Conservation (phyloP, 2,329 filamentous ascomycete genomes). For the Fusarium oxysporum region DNA sequence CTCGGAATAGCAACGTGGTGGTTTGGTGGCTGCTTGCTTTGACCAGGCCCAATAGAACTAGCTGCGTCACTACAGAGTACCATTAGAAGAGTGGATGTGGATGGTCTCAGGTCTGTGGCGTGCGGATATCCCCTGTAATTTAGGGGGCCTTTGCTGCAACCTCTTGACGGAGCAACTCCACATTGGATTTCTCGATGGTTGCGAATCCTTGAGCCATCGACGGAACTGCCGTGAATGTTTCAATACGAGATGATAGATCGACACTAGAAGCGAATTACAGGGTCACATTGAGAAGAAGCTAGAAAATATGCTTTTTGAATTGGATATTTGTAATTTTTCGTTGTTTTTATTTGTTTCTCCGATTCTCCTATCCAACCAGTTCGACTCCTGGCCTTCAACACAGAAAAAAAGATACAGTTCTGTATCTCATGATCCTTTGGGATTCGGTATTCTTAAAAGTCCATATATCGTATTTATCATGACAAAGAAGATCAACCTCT, state of each 20-base stretch:
- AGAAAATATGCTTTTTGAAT: background rate
- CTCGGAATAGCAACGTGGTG: slow-evolving; percentile 29
- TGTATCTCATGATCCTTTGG: slow-evolving; percentile 25
- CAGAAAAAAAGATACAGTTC: slow-evolving; percentile 5
- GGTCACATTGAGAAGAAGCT: background rate
- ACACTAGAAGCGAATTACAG: slow-evolving; percentile 18
- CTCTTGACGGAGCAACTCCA: slow-evolving; percentile 20
- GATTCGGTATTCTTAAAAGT: slow-evolving; percentile 21
- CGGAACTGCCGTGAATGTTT: slow-evolving; percentile 22
- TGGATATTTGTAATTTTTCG: slow-evolving; percentile 4
- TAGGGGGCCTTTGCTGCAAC: slow-evolving; percentile 19
- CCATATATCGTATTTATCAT: slow-evolving; percentile 16
- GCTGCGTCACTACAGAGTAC: slow-evolving; percentile 19
- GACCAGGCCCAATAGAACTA: slow-evolving; percentile 16
- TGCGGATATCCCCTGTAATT: slow-evolving; percentile 31
- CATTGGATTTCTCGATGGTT: slow-evolving; percentile 1
- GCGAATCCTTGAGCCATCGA: slow-evolving; percentile 1
- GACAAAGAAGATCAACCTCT: slow-evolving; percentile 30
- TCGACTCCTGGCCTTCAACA: background rate
- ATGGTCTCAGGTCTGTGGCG: slow-evolving; percentile 24
- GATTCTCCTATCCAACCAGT: slow-evolving; percentile 10
- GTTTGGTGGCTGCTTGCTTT: slow-evolving; percentile 35
- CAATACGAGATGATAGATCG: slow-evolving; percentile 3
- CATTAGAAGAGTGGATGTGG: background rate
- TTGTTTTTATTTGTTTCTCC: slow-evolving; percentile 17